Base-by-base conservation (phyloP, 257 asterid species). In the Apocynum venetum region DNA sequence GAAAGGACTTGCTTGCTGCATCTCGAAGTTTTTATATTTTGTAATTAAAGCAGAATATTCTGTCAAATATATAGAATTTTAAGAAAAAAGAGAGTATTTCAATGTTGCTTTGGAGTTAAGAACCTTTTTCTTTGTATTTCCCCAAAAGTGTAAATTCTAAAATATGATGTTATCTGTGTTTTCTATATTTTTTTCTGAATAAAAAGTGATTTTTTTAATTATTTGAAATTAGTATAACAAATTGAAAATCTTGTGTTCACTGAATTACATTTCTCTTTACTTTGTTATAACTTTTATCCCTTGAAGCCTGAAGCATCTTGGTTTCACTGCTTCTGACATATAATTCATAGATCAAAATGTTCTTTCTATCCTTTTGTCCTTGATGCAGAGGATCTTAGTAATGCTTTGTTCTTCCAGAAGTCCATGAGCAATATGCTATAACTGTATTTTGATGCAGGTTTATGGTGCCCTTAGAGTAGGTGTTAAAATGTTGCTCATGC, bases 401-500 rank as follows among this genome's bases (percentile, higher is more conserved):
- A 52, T n/a, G 59, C 47, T 8, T 74, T 57, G 8, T 57, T 19
- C 65, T 74, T 60, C 70, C 52, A 68, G 36, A 43, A 57, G 51
- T 74, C 53, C 69, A 41, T 74, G 64, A 35, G 63, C 13, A 56
- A 3, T 56, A 40, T 12, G 69, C 68, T 40, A 19, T 44, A 19
- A 57, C 17, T 36, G 44, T 72, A 40, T 6, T 51, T 43, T 43
- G 63, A 65, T 81, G 57, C 76, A 82, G 98, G 98, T 94, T 59
- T 94, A 88, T 84, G 98, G 98, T 80, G 98, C 98, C 61, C 85
- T 92, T 65, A 89, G 97, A 83, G 94, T 94, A 53, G 87, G 94
- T 78, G 96, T 94, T 71, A 94, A 94, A 85, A 89, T 94, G 98
- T 84, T 94, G 83, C 97, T 94, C 83, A 94, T 94, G 98, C 85